Percentiles rank a stretch among this genome's conserved stretches.
Conservation (phyloP, 768 basidiomycete genomes). For the Gautieria morchelliformis region DNA sequence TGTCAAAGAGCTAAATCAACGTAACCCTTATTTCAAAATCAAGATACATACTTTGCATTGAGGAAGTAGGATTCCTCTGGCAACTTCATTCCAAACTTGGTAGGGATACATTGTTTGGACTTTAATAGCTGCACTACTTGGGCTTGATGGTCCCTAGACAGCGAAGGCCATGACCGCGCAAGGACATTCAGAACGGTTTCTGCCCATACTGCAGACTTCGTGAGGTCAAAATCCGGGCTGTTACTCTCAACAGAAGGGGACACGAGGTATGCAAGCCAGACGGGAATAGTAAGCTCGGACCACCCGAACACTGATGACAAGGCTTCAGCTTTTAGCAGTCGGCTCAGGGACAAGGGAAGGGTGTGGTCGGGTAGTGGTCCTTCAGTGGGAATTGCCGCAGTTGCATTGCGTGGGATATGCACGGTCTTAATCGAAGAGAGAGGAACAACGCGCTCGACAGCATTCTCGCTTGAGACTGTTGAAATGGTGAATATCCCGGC, state of each 20-base stretch:
- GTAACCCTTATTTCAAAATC: not conserved
- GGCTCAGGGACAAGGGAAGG: conserved; percentile 58
- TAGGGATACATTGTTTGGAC: conserved; percentile 50
- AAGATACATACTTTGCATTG: conserved; percentile 42
- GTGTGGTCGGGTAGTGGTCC: conserved; percentile 69
- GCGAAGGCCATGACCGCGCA: conserved; percentile 61
- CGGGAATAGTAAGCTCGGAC: conserved; percentile 62
- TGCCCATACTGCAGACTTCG: conserved; percentile 59
- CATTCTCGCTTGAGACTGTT: conserved; percentile 20
- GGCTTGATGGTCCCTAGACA: conserved; percentile 38
- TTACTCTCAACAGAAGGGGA: conserved; percentile 32
- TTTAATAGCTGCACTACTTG: conserved; percentile 41
- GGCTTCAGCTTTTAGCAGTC: conserved; percentile 41
- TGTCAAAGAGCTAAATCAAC: not conserved
- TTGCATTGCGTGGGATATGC: conserved; percentile 52
- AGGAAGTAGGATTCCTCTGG: conserved; percentile 77
- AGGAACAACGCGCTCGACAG: conserved; percentile 50
- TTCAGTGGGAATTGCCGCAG: conserved; percentile 52
- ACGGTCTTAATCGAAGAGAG: conserved; percentile 64
- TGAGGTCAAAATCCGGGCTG: conserved; percentile 50
- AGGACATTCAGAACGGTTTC: conserved; percentile 67
- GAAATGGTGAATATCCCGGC: conserved; percentile 48
- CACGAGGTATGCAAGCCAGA: conserved; percentile 68
- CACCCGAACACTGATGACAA: conserved; percentile 58
- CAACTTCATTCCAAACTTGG: conserved; percentile 58